Percentiles rank a stretch among this genome's conserved stretches.
phyloP scores from a whole-genome alignment of 208 protist genomes.

The Acanthamoeba sp. region DNA sequence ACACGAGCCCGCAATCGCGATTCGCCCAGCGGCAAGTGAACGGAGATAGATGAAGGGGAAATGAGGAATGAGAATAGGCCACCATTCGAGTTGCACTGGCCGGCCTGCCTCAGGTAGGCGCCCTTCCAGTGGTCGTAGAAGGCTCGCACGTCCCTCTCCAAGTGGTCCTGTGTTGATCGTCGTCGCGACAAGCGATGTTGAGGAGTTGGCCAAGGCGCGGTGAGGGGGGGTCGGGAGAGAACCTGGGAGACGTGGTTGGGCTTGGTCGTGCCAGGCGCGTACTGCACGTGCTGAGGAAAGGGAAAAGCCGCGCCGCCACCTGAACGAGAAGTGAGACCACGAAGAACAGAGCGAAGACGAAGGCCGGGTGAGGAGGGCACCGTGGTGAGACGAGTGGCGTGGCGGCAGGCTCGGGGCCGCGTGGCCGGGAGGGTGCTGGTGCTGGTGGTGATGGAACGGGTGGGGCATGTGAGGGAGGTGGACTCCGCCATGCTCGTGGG shows the following conservation, averaged over 20 bases:
- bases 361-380: not conserved
- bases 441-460: not conserved
- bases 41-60: too few relatives aligned
- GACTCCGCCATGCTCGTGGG: not conserved
- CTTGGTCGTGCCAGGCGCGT: not conserved
- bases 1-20: too few relatives aligned
- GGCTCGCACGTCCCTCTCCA: not conserved
- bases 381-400: not conserved
- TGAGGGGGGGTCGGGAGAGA: not conserved
- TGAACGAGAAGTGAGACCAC: not conserved
- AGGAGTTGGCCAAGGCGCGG: not conserved
- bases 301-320: not conserved
- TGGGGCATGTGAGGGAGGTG: not conserved
- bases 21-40: too few relatives aligned
- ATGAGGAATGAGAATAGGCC: not conserved
- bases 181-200: too few relatives aligned
- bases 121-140: conserved; percentile 58
- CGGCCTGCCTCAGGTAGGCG: not conserved
- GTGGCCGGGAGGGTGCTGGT: not conserved
- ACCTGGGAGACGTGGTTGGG: conserved; percentile 42
- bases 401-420: not conserved
- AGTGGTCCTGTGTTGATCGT: not conserved
- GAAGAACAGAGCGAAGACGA: not conserved
- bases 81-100: not conserved
- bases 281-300: conserved; percentile 19